Base-by-base conservation (phyloP, 2,329 filamentous ascomycete species). In the Exophiala sp. region DNA sequence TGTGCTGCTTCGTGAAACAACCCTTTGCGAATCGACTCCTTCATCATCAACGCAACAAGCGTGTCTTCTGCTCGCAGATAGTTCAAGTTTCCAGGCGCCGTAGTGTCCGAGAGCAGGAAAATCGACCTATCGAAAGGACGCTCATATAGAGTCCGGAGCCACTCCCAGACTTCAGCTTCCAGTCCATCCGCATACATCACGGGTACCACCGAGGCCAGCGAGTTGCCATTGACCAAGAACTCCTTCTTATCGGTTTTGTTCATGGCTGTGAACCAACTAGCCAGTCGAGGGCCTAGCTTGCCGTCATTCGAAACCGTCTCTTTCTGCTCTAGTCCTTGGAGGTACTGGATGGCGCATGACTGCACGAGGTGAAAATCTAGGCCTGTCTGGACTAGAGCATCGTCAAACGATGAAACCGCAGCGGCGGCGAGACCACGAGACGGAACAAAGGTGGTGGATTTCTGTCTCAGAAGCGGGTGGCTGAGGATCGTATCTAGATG, bases 121-220 rank as follows among this genome's bases (percentile, higher is more conserved):
- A 39, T 50, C 16, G 37, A 54, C 11, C 22, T 52, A 30, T 32
- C 29, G 24, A 51, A 51, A 2, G 43, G 45, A 13, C 55, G 45
- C 35, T 59, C 52, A 34, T 57, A 53, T 11, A 58, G 53, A 11
- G 35, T 53, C 18, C 45, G 45, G 22, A 62, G 29, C 57, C 57
- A 63, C 14, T 60, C 43, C 52, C 52, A 59, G 5, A 63, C 56
- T 16, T 59, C 60, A n/a, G 52, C 48, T 35, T 61, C 57, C 16
- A 62, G 44, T 8, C 58, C 60, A 29, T 58, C 54, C 5, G 50
- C 49, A 21, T 57, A 47, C 18, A 47, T 43, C 8, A 58, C 49
- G 30, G 43, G 39, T 7, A 58, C 46, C 5, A 57, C 38, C 7
- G 39, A 30, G 8, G 34, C 37, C 11, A 54, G 46, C 13, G 39